A percentile compares a stretch with the other conserved stretches of the same genome.
Conservation (phyloP, 164 flowering plant species). For the Macadamia integrifolia region DNA sequence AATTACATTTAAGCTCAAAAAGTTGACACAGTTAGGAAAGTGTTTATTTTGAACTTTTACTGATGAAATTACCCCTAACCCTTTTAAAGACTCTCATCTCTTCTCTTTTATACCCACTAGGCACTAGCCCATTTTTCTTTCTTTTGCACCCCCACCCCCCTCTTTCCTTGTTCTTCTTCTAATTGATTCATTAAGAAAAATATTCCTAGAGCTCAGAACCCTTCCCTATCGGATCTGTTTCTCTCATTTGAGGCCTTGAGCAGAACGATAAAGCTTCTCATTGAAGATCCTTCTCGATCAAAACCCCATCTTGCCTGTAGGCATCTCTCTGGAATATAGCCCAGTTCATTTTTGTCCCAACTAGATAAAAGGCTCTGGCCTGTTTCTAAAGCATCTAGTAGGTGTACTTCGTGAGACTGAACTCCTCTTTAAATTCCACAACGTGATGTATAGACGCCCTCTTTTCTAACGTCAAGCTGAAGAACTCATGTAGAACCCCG, state of each 20-base stretch:
- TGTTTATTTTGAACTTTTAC: no score
- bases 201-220: not conserved
- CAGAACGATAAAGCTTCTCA: slow-evolving; percentile 59
- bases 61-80: no score
- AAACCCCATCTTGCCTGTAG: slow-evolving; percentile 56
- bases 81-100: no score
- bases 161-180: no score
- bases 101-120: no score
- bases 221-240: slow-evolving; percentile 16
- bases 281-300: slow-evolving; percentile 64
- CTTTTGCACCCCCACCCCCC: no score
- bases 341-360: slow-evolving; percentile 72
- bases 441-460: slow-evolving; percentile 80
- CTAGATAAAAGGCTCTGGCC: slow-evolving; percentile 52
- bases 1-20: no score
- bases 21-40: no score
- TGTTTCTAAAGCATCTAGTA: slow-evolving; percentile 79
- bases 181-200: slow-evolving; percentile 1
- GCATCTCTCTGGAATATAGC: slow-evolving; percentile 75
- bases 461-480: slow-evolving; percentile 94
- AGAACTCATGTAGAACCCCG: slow-evolving; percentile 74
- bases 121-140: no score
- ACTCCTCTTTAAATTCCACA: slow-evolving; percentile 83
- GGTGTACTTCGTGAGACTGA: slow-evolving; percentile 81
- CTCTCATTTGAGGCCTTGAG: slow-evolving; percentile 32